phyloP scores from a whole-genome alignment of 805 yeast genomes.

The Teunomyces barrocoloradensis region DNA sequence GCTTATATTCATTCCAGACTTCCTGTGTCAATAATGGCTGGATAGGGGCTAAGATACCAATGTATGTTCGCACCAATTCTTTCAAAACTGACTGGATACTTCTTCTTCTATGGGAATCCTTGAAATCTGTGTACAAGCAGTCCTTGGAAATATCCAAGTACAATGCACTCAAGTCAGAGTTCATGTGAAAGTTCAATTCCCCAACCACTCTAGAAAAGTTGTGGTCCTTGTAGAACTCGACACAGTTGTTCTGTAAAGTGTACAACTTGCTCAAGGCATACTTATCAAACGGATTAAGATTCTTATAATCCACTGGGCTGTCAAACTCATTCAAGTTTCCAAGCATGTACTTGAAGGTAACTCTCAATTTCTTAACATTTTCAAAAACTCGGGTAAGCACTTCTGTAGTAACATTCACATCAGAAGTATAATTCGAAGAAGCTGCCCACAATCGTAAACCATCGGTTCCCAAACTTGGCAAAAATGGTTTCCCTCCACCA shows the following conservation, averaged over 20 bases:
- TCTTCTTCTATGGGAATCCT: slow-evolving; percentile 48
- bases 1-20: slow-evolving; percentile 66
- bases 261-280: slow-evolving; percentile 57
- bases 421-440: slow-evolving; percentile 80
- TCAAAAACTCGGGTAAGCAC: slow-evolving; percentile 76
- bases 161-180: slow-evolving; percentile 70
- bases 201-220: slow-evolving; percentile 72
- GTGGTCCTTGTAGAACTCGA: slow-evolving; percentile 49
- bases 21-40: slow-evolving; percentile 86
- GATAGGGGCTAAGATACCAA: slow-evolving; percentile 74
- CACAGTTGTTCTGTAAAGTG: slow-evolving; percentile 41
- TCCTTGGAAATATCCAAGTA: slow-evolving; percentile 90
- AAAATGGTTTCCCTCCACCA: slow-evolving; percentile 47
- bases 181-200: slow-evolving; percentile 67
- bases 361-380: slow-evolving; percentile 73
- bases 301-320: slow-evolving; percentile 34
- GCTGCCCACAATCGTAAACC: slow-evolving; percentile 92
- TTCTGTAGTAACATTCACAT: slow-evolving; percentile 70
- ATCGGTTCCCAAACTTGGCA: slow-evolving; percentile 78
- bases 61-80: slow-evolving; percentile 57
- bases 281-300: slow-evolving; percentile 51
- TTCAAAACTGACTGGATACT: slow-evolving; percentile 65
- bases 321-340: slow-evolving; percentile 64
- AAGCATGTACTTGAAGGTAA: slow-evolving; percentile 74
- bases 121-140: slow-evolving; percentile 68